A percentile compares a stretch with the other conserved stretches of the same genome.
Evolutionary conservation across 129 eudicot species (phyloP).

Genomic region (Heracleum sosnowskyi): DNA sequence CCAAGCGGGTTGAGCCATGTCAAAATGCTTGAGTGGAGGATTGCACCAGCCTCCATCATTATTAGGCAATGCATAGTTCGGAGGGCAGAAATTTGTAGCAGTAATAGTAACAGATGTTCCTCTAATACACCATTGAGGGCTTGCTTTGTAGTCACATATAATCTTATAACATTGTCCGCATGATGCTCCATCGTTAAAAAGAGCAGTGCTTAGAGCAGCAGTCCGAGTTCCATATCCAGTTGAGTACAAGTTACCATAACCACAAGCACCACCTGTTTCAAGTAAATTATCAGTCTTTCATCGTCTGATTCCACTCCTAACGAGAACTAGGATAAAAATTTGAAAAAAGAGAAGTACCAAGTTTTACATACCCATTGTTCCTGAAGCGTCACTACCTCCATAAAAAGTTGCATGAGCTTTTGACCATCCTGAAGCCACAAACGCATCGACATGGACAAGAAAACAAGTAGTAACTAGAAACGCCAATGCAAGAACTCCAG

Average conservation of each 20-base stretch:
- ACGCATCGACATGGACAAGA: slow-evolving; percentile 31
- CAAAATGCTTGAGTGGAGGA: slow-evolving; percentile 85
- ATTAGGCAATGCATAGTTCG: slow-evolving; percentile 56
- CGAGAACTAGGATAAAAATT: not conserved
- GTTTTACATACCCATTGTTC: slow-evolving; percentile 78
- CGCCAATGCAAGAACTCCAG: slow-evolving; percentile 15
- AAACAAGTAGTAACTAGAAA: slow-evolving; percentile 18
- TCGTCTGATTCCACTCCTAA: not conserved
- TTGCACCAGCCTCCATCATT: slow-evolving; percentile 90
- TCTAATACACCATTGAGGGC: slow-evolving; percentile 64
- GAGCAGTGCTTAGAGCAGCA: slow-evolving; percentile 90
- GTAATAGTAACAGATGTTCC: slow-evolving; percentile 69
- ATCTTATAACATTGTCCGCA: slow-evolving; percentile 83
- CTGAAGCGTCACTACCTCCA: slow-evolving; percentile 92
- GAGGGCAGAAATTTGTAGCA: slow-evolving; percentile 89
- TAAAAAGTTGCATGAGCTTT: slow-evolving; percentile 87
- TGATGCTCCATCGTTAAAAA: slow-evolving; percentile 66
- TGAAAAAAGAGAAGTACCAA: too few species aligned
- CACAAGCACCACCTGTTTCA: slow-evolving; percentile 79
- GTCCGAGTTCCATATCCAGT: slow-evolving; percentile 73
- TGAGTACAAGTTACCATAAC: slow-evolving; percentile 75
- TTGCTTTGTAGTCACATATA: slow-evolving; percentile 47
- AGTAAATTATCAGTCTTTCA: slow-evolving; percentile 1
- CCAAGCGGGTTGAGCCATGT: slow-evolving; percentile 99
- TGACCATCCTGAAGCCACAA: slow-evolving; percentile 52